phyloP scores from a whole-genome alignment of 331 rosid genomes.

The Telfairia occidentalis region DNA sequence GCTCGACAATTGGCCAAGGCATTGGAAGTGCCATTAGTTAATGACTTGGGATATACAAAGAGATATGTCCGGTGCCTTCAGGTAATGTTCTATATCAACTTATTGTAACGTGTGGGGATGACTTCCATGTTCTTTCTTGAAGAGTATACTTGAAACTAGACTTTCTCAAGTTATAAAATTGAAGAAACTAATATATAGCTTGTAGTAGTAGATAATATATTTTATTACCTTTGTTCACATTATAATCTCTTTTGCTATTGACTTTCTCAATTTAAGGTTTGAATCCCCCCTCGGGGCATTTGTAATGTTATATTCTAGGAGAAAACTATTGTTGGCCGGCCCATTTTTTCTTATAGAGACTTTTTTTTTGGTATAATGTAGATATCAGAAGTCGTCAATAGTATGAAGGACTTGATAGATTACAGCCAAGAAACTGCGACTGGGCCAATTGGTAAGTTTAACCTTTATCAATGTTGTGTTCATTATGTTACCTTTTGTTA shows the following conservation, averaged over 20 bases:
- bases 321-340: neutral
- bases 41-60: conserved; percentile 96
- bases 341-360: neutral
- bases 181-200: no score
- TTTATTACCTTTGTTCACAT: neutral
- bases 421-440: conserved; percentile 75
- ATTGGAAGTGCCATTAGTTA: conserved; percentile 92
- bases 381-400: conserved; percentile 97
- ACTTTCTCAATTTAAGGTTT: no score
- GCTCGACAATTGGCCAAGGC: conserved; percentile 94
- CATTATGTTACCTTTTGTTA: neutral
- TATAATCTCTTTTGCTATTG: no score
- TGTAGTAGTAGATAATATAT: no score
- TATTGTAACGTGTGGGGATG: neutral
- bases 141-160: neutral
- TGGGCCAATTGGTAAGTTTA: conserved; percentile 78
- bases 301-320: no score
- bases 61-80: conserved; percentile 95
- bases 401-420: conserved; percentile 96
- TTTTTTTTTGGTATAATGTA: conserved; percentile 20
- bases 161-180: neutral
- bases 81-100: conserved; percentile 34
- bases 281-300: no score
- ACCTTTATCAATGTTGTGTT: neutral
- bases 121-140: neutral